Evolutionary conservation across 2,329 filamentous ascomycete species (phyloP).

Genomic region (Diaporthe batatas): DNA sequence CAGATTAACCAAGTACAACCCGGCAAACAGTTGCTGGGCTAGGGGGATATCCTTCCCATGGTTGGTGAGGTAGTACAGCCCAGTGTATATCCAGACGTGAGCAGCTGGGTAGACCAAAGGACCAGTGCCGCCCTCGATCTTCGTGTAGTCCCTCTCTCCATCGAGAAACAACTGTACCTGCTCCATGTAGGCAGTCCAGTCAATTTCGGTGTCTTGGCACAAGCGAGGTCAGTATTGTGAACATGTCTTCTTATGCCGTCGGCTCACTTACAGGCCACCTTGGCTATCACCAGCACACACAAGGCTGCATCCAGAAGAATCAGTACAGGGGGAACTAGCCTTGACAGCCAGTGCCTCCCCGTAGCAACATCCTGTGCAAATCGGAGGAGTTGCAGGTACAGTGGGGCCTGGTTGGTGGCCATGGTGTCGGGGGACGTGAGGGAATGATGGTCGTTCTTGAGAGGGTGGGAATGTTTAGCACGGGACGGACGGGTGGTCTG

Average conservation of each 20-base stretch:
- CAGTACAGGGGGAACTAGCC: slow-evolving; percentile 69
- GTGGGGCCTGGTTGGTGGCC: slow-evolving; percentile 37
- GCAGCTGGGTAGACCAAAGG: slow-evolving; percentile 95
- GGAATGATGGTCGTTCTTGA: not conserved
- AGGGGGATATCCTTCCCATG: slow-evolving; percentile 80
- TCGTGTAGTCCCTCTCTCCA: slow-evolving; percentile 90
- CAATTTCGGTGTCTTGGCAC: slow-evolving; percentile 89
- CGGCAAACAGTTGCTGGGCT: slow-evolving; percentile 88
- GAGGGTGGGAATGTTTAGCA: not conserved
- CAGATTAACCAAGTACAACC: slow-evolving; percentile 82
- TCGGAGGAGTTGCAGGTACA: slow-evolving; percentile 47
- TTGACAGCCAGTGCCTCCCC: slow-evolving; percentile 64
- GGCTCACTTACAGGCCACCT: slow-evolving; percentile 79
- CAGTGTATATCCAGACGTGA: slow-evolving; percentile 91
- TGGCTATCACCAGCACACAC: slow-evolving; percentile 81
- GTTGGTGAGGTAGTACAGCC: slow-evolving; percentile 82
- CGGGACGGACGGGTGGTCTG: not conserved
- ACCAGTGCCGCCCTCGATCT: slow-evolving; percentile 89
- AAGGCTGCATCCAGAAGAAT: slow-evolving; percentile 79
- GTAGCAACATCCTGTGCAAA: slow-evolving; percentile 59
- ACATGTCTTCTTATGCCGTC: not conserved
- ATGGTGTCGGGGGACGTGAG: slow-evolving; percentile 19
- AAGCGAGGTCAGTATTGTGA: not conserved
- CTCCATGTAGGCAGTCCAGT: slow-evolving; percentile 98
- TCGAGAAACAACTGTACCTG: slow-evolving; percentile 83